Conservation (phyloP, 1,284 basidiomycete genomes). For the Trichosporon coremiiforme region DNA sequence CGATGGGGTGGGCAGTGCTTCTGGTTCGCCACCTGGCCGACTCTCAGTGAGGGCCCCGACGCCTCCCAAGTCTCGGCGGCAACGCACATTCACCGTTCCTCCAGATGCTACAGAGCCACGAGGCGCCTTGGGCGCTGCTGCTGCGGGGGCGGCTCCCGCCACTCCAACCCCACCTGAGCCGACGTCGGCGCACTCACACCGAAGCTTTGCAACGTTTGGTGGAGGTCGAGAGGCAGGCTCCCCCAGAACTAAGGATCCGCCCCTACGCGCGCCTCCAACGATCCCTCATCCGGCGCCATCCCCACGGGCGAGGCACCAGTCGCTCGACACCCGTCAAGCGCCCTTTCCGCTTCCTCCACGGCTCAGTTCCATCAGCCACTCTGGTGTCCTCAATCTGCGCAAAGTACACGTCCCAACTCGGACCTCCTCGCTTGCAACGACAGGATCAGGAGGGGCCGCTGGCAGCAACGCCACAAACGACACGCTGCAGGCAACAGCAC, state of each 20-base stretch:
- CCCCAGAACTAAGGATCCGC: not conserved
- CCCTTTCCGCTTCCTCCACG: not conserved
- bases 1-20: not conserved
- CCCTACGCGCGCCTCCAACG: not conserved
- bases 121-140: too few relatives aligned
- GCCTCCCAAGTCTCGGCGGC: not conserved
- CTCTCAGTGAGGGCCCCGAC: constrained; percentile 4
- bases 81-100: not conserved
- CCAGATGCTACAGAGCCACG: not conserved
- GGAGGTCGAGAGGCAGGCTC: not conserved
- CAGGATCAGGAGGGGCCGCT: not conserved
- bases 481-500: too few relatives aligned
- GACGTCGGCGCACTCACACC: not conserved
- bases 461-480: too few relatives aligned
- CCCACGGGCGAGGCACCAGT: not conserved
- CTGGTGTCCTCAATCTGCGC: not conserved
- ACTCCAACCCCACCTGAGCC: not conserved
- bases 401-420: not conserved
- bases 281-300: not conserved
- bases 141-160: not conserved
- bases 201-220: constrained; percentile 9
- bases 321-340: not conserved
- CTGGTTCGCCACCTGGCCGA: not conserved
- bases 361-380: not conserved
- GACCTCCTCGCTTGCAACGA: not conserved